Evolutionary conservation across 768 basidiomycete genomes (phyloP).

Genomic region (Porphyrellus cyaneotinctus): DNA sequence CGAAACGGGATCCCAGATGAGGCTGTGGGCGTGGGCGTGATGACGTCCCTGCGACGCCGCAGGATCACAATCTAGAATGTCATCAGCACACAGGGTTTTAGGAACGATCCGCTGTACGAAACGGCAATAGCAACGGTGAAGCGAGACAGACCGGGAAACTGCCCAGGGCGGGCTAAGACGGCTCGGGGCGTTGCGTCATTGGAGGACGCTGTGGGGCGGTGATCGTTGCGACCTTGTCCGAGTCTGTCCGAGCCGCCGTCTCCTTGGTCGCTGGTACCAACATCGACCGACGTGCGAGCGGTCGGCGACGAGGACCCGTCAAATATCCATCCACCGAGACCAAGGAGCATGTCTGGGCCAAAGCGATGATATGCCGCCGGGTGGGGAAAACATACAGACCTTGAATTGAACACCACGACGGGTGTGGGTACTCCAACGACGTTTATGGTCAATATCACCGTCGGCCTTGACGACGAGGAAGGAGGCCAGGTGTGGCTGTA

Average conservation of each 20-base stretch:
- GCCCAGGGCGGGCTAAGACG: conserved; percentile 18
- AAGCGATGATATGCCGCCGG: background rate
- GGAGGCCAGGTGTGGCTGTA: conserved; percentile 20
- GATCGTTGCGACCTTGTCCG: conserved; percentile 13
- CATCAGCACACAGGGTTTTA: conserved; percentile 10
- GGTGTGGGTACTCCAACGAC: background rate
- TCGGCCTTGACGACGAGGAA: background rate
- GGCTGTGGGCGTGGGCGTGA: conserved; percentile 9
- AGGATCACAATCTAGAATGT: conserved; percentile 12
- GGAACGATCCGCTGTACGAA: conserved; percentile 1
- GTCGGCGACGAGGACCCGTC: conserved; percentile 22
- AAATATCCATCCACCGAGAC: conserved; percentile 18
- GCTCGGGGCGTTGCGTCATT: conserved; percentile 48
- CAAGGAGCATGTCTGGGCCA: conserved; percentile 20
- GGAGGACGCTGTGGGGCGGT: conserved; percentile 38
- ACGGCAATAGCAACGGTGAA: conserved; percentile 6
- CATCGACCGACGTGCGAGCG: conserved; percentile 3
- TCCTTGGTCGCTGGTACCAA: conserved; percentile 4
- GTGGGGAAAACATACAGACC: conserved; percentile 17
- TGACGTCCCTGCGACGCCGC: conserved; percentile 4
- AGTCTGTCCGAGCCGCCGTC: conserved; percentile 5
- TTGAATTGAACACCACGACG: conserved; percentile 16
- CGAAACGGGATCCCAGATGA: conserved; percentile 11
- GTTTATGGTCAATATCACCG: conserved; percentile 7
- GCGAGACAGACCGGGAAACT: conserved; percentile 19